A percentile compares a stretch with the other conserved stretches of the same genome.
These are phyloP conservation scores for Beverwykella pulmonaria DNA, from an alignment of 495 filamentous ascomycete genomes.

Conservation along the genomic window DNA sequence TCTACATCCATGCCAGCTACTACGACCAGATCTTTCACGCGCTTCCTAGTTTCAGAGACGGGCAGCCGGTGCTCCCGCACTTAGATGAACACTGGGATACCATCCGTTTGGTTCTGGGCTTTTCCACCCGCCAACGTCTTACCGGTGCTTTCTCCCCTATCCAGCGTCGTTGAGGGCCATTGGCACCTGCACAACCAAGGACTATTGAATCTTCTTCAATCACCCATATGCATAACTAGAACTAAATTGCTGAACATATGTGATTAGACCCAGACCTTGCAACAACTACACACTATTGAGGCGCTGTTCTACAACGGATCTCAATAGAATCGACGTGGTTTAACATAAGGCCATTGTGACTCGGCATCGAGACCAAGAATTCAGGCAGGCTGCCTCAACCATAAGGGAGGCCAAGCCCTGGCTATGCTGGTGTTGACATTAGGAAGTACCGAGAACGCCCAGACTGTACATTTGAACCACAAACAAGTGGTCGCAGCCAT, in stretches of 20 bases:
- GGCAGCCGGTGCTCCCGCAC: constrained; percentile 5
- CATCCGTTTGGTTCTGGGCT: constrained; percentile 25
- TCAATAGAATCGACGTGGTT: background rate
- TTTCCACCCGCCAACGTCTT: background rate
- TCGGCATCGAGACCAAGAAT: background rate
- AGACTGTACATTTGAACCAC: constrained; percentile 55
- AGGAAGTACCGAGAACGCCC: constrained; percentile 58
- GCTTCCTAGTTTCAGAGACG: too few relatives aligned
- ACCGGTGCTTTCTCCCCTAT: constrained; percentile 11
- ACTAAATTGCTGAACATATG: background rate
- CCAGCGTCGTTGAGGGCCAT: constrained; percentile 12
- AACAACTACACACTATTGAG: too few relatives aligned
- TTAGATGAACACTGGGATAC: constrained; percentile 17
- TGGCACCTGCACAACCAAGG: background rate
- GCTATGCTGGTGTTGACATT: constrained; percentile 60
- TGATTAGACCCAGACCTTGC: background rate
- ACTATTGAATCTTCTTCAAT: background rate
- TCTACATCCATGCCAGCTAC: too few relatives aligned
- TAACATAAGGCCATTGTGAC: background rate
- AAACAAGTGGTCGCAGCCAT: constrained; percentile 53
- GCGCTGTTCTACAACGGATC: background rate
- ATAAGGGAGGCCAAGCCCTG: constrained; percentile 22
- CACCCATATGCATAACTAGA: constrained; percentile 20
- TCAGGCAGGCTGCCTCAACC: background rate
- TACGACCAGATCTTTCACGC: too few relatives aligned